Base-by-base conservation (phyloP, 495 filamentous ascomycete genomes). In the Neurospora terricola region DNA sequence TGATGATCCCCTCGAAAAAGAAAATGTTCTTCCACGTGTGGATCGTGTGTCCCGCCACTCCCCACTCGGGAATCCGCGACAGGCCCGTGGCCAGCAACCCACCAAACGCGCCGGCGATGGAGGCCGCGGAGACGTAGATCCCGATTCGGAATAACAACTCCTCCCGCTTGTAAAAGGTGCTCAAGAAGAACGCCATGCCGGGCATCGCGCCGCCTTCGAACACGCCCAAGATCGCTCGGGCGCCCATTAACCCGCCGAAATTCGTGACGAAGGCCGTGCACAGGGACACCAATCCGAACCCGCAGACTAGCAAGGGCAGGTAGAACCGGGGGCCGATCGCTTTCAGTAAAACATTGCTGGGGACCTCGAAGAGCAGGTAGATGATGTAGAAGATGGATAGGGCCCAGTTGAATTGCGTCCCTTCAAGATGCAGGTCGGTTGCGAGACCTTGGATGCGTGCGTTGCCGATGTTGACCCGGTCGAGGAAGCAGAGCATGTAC, bases 21-120 rank as follows among this genome's bases (percentile, higher is more conserved):
- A 90, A 86, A 73, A 91, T 91, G 85, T 89, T 90, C 70, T 89
- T 84, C 89, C 88, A 91, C 9, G 86, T 87, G 74, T 87, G 82
- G 70, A 81, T 85, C 38, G 36, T 83, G 75, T 75, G 82, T 74
- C 80, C 72, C 0, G 83, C 85, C 38, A 84, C 82, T 0, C 84
- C 84, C 84, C 83, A 86, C 14, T 75, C 74, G 0, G 84, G 84
- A 6, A 90, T 85, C 39, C 82, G 77, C 23, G 86, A 81, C 37
- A 89, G 84, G 1, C 82, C 86, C 3, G 48, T 62, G 23, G 48
- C 48, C 12, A 62, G 5, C 8, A 62, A 0, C 0, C 88, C 88
- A 38, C 87, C 87, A 38, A 89, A 88, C 30, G 86, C 88, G 37
- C 87, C 86, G 8, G 87, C 87, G 66, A 87, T 83, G 42, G 86